Conservation (phyloP, 2,329 filamentous ascomycete species). For the Sporothrix euskadiensis region DNA sequence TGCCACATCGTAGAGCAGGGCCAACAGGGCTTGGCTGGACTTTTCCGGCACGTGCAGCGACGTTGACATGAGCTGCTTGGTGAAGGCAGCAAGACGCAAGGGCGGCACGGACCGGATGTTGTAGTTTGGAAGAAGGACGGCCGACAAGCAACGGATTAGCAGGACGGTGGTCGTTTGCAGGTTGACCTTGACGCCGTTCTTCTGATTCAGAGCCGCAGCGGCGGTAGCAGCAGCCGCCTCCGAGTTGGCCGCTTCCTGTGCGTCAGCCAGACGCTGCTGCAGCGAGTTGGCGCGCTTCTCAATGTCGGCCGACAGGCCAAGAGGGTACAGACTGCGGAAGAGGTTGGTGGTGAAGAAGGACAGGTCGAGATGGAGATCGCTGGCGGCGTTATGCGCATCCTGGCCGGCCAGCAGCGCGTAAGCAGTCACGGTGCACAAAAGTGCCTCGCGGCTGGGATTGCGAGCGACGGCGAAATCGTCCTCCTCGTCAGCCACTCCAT, state of each 20-base stretch:
- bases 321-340: slow-evolving; percentile 77
- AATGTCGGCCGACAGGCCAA: slow-evolving; percentile 80
- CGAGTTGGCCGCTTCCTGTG: slow-evolving; percentile 33
- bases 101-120: slow-evolving; percentile 76
- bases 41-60: slow-evolving; percentile 89
- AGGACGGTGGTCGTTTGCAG: slow-evolving; percentile 93
- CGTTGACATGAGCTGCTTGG: slow-evolving; percentile 82
- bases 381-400: slow-evolving; percentile 81
- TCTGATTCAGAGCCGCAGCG: slow-evolving; percentile 35
- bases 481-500: slow-evolving; percentile 42
- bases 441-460: slow-evolving; percentile 79
- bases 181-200: slow-evolving; percentile 69
- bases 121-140: slow-evolving; percentile 74
- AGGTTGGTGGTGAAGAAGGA: slow-evolving; percentile 95
- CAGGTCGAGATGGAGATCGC: slow-evolving; percentile 81
- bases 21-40: slow-evolving; percentile 76
- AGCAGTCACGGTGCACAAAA: slow-evolving; percentile 93
- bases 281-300: slow-evolving; percentile 76
- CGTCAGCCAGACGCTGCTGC: slow-evolving; percentile 66
- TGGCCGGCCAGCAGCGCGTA: slow-evolving; percentile 96
- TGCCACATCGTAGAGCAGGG: slow-evolving; percentile 73
- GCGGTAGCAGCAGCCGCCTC: not conserved
- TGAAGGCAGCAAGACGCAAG: slow-evolving; percentile 83
- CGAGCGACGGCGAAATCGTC: slow-evolving; percentile 56
- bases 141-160: slow-evolving; percentile 80